These are phyloP conservation scores for Lachancea dasiensis DNA, from an alignment of 805 yeast species.

Conservation along the genomic window DNA sequence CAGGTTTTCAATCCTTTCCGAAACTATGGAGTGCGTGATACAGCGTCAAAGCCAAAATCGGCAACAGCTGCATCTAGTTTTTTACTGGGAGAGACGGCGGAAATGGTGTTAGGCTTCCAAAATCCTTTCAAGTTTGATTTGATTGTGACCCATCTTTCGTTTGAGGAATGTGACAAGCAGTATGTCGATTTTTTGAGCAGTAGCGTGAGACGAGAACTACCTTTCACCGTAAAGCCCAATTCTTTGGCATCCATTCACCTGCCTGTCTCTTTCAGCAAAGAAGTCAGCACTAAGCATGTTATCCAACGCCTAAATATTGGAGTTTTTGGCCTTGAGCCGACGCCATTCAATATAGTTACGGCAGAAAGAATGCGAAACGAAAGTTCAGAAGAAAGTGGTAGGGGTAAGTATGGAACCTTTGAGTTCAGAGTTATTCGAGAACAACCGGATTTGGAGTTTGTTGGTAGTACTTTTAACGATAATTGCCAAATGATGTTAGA, in stretches of 20 bases:
- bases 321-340: slow-evolving; percentile 19
- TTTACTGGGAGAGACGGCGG: slow-evolving; percentile 58
- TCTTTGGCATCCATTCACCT: slow-evolving; percentile 34
- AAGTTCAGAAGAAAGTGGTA: slow-evolving; percentile 1
- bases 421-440: slow-evolving; percentile 24
- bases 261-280: slow-evolving; percentile 17
- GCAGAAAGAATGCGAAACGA: slow-evolving; percentile 8
- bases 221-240: slow-evolving; percentile 35
- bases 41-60: neutral
- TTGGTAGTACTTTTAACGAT: slow-evolving; percentile 22
- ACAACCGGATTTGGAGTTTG: slow-evolving; percentile 27
- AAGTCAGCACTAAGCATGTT: slow-evolving; percentile 13
- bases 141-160: slow-evolving; percentile 44
- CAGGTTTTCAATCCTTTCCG: slow-evolving; percentile 53
- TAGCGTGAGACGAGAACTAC: slow-evolving; percentile 17
- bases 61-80: slow-evolving; percentile 14
- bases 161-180: slow-evolving; percentile 32
- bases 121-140: slow-evolving; percentile 79
- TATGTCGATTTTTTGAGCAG: slow-evolving; percentile 18
- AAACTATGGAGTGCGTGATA: slow-evolving; percentile 19
- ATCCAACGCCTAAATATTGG: slow-evolving; percentile 20
- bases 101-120: slow-evolving; percentile 51
- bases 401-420: slow-evolving; percentile 9
- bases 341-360: slow-evolving; percentile 15
- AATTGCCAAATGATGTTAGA: slow-evolving; percentile 29